Base-by-base conservation (phyloP, 2,329 filamentous ascomycete genomes). In the Paraconiothyrium brasiliense region DNA sequence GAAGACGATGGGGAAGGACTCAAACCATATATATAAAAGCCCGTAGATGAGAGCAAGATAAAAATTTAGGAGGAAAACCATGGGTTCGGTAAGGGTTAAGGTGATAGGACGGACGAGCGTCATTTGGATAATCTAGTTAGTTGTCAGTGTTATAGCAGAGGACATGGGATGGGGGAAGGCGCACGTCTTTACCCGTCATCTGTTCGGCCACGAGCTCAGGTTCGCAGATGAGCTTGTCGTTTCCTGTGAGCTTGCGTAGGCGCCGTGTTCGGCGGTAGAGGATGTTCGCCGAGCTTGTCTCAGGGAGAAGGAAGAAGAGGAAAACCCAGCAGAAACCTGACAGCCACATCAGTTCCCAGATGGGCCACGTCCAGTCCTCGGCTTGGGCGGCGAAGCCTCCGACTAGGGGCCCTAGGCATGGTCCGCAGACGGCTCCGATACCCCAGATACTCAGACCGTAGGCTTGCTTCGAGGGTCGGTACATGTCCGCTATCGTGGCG, bases 401-500 rank as follows among this genome's bases (percentile, higher is more conserved):
- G 1, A 83, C 68, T 0, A 83, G 64, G 1, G 81, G 81, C 2
- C 81, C 81, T n/a, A 82, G 64, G 0, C 77, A 76, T 0, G 81
- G 80, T 3, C 80, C 80, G 56, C 73, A 78, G 8, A 82, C 74
- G 3, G 79, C 79, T 1, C 72, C 72, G 5, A 81, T 73, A 27
- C 77, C 79, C 79, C 80, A 83, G 7, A 82, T 66, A 1, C 71
- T 71, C 10, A 83, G 71, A 1, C 70, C 78, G 49, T 81, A 81
- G 1, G 77, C 77, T 54, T 78, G 75, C 34, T 79, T 77, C 24
- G 68, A 64, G 0, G 79, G 78, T 0, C 67, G 61, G 59, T 79
- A 84, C 63, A 84, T 82, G 61, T 85, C 83, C 0, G 71, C 78
- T 30, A 84, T 79, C 0, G 78, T 79, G 1, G 82, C 82, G 20